phyloP scores from a whole-genome alignment of 495 filamentous ascomycete genomes.

The Aspergillus ostianus region DNA sequence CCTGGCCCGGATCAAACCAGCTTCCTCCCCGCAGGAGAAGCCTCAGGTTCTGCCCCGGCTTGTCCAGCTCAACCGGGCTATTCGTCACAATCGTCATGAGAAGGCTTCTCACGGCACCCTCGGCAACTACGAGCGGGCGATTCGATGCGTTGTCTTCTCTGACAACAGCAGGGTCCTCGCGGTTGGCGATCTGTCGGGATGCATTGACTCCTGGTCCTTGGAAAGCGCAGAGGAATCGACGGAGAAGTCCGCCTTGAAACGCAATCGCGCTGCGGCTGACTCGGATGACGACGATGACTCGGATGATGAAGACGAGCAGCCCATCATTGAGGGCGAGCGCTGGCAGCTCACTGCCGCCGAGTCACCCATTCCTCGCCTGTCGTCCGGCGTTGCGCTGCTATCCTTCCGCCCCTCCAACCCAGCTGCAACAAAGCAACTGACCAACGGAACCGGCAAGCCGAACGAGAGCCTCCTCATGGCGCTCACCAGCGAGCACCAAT shows the following conservation, averaged over 20 bases:
- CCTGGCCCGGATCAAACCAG: conserved; percentile 42
- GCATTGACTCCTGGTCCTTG: conserved; percentile 82
- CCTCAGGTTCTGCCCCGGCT: conserved; percentile 46
- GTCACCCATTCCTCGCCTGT: conserved; percentile 74
- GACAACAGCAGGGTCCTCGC: conserved; percentile 75
- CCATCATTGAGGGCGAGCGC: conserved; percentile 44
- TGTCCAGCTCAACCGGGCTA: conserved; percentile 56
- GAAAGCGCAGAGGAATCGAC: conserved; percentile 48
- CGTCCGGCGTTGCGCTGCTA: conserved; percentile 64
- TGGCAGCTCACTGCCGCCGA: conserved; percentile 69
- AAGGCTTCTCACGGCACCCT: conserved; percentile 61
- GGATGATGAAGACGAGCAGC: conserved; percentile 47
- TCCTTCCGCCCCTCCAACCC: conserved; percentile 63
- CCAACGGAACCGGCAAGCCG: conserved; percentile 36
- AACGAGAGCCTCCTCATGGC: conserved; percentile 65
- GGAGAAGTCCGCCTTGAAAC: conserved; percentile 29
- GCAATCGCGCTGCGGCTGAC: conserved; percentile 22
- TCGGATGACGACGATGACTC: conserved; percentile 54
- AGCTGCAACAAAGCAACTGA: conserved; percentile 27
- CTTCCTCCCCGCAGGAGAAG: conserved; percentile 34
- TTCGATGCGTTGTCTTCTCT: conserved; percentile 76
- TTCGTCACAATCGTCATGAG: conserved; percentile 53
- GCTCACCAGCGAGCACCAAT: conserved; percentile 70
- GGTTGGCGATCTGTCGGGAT: conserved; percentile 77
- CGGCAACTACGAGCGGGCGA: conserved; percentile 73